Evolutionary conservation across 208 protist species (phyloP).

Genomic region (Leishmania guyanensis): DNA sequence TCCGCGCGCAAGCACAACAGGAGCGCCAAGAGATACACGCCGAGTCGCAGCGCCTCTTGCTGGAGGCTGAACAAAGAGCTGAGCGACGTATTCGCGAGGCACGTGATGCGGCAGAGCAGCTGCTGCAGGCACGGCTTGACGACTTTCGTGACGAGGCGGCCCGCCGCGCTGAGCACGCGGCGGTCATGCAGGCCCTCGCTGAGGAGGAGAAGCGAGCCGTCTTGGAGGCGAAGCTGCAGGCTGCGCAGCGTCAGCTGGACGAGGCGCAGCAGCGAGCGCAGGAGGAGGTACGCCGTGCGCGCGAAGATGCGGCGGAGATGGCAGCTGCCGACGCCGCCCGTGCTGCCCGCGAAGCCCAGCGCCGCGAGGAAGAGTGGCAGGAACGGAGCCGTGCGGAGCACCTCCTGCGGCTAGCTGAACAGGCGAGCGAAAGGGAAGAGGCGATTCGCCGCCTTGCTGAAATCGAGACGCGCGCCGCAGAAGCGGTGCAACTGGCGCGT

Average conservation of each 20-base stretch:
- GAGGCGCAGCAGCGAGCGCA: constrained; percentile 48
- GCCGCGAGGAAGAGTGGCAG: constrained; percentile 40
- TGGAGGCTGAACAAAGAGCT: constrained; percentile 48
- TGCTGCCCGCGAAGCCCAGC: constrained; percentile 33
- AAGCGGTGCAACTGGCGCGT: constrained; percentile 39
- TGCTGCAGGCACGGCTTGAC: constrained; percentile 38
- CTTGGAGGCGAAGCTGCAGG: constrained; percentile 58
- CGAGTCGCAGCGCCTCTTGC: constrained; percentile 38
- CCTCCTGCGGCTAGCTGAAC: constrained; percentile 36
- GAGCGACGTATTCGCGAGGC: constrained; percentile 54
- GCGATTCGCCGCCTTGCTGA: constrained; percentile 37
- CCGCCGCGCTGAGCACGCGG: constrained; percentile 47
- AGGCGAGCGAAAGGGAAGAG: constrained; percentile 35
- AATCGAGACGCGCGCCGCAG: constrained; percentile 43
- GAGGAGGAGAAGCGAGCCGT: constrained; percentile 54
- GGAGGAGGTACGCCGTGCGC: constrained; percentile 43
- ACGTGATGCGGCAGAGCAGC: constrained; percentile 40
- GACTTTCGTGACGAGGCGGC: constrained; percentile 41
- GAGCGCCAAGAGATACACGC: constrained; percentile 28
- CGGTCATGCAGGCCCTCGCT: constrained; percentile 40
- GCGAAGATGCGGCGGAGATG: constrained; percentile 42
- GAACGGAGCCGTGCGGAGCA: constrained; percentile 30
- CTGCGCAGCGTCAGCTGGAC: constrained; percentile 52
- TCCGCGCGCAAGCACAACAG: constrained; percentile 34
- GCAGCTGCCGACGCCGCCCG: constrained; percentile 48